A percentile compares a stretch with the other conserved stretches of the same genome.
Evolutionary conservation across 1,284 basidiomycete genomes (phyloP).

Genomic region (Ganoderma lingzhi): DNA sequence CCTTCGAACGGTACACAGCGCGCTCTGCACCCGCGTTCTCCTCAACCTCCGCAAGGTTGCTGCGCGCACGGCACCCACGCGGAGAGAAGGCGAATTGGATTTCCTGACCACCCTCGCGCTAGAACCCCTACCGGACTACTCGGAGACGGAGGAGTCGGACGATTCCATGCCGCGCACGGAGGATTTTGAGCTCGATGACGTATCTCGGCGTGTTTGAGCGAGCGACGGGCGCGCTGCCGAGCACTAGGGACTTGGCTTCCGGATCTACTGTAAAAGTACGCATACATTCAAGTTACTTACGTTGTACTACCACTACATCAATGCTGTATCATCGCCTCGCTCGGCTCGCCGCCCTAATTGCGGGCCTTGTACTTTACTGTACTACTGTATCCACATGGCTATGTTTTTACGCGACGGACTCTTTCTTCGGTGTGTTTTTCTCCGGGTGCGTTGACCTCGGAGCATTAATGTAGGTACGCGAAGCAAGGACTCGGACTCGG

Average conservation of each 20-base stretch:
- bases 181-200: constrained; percentile 3
- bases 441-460: not conserved
- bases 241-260: not conserved
- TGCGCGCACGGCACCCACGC: not conserved
- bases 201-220: not conserved
- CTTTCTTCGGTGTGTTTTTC: not conserved
- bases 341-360: not conserved
- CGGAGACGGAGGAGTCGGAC: constrained; percentile 5
- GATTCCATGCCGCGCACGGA: constrained; percentile 6
- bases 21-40: constrained; percentile 12
- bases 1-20: constrained; percentile 6
- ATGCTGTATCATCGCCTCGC: not conserved
- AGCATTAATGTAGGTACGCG: not conserved
- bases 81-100: not conserved
- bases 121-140: constrained; percentile 1
- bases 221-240: not conserved
- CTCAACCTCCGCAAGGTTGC: constrained; percentile 16
- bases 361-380: no score
- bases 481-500: not conserved
- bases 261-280: not conserved
- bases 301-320: not conserved
- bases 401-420: not conserved
- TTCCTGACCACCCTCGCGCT: constrained; percentile 8
- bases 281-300: not conserved
- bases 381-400: not conserved